Conservation (phyloP, 148 eudicot genomes). For the Pouteria glomerata region DNA sequence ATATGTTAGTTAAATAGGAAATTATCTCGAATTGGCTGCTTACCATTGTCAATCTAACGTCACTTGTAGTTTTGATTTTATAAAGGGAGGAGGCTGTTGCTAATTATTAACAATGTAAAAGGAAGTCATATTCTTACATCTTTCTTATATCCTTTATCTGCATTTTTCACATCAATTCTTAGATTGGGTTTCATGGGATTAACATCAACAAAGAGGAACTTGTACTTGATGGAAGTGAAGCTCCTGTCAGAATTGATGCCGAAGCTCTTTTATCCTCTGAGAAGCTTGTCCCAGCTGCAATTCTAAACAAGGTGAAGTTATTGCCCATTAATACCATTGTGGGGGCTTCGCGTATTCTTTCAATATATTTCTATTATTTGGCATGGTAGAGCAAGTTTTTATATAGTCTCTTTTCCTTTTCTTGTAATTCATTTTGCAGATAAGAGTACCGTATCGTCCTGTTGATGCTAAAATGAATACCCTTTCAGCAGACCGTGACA, state of each 20-base stretch:
- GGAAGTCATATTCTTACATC: neutral
- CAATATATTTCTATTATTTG: neutral
- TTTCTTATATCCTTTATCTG: neutral
- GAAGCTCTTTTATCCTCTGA: slow-evolving; percentile 77
- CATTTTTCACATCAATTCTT: neutral
- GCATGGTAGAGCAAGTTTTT: neutral
- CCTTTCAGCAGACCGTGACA: slow-evolving; percentile 74
- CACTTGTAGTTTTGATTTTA: neutral
- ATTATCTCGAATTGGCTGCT: neutral
- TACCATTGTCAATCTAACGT: neutral
- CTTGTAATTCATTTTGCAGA: slow-evolving; percentile 33
- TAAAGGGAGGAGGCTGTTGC: neutral
- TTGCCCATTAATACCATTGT: neutral
- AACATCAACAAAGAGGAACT: slow-evolving; percentile 69
- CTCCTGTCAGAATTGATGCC: slow-evolving; percentile 74
- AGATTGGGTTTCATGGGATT: slow-evolving; percentile 93
- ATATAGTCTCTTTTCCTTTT: neutral
- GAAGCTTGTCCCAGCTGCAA: slow-evolving; percentile 74
- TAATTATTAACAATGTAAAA: no score
- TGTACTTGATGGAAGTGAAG: slow-evolving; percentile 83
- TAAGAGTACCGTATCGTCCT: slow-evolving; percentile 79
- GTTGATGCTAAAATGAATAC: slow-evolving; percentile 65
- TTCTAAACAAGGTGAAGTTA: slow-evolving; percentile 58
- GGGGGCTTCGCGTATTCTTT: neutral
- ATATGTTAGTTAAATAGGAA: neutral